A percentile compares a stretch with the other conserved stretches of the same genome.
phyloP scores from a whole-genome alignment of 257 asterid species.

The Lantana camara region DNA sequence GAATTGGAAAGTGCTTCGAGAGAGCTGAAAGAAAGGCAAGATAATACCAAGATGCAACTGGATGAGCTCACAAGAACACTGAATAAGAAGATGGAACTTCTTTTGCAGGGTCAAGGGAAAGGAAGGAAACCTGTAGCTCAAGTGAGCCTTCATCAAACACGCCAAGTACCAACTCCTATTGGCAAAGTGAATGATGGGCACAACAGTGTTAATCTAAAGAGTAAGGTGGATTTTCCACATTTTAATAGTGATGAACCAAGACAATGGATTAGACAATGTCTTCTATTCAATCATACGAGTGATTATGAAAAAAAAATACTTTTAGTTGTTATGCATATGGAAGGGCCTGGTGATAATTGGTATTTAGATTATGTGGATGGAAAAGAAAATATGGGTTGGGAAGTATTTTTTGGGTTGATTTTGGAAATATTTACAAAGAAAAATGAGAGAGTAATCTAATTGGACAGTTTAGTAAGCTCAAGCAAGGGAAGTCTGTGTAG shows the following conservation, averaged over 20 bases:
- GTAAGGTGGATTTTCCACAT: not conserved
- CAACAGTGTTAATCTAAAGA: no score
- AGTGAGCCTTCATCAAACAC: no score
- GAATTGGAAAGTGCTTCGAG: no score
- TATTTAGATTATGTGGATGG: not conserved
- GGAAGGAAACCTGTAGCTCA: no score
- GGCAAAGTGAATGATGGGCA: no score
- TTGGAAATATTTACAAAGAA: not conserved
- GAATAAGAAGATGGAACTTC: no score
- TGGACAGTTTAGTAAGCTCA: not conserved
- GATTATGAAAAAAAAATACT: not conserved
- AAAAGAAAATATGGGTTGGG: not conserved
- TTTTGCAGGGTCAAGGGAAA: no score
- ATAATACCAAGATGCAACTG: no score
- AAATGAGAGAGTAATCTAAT: not conserved
- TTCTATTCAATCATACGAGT: not conserved
- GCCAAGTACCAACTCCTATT: no score
- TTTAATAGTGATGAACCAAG: not conserved
- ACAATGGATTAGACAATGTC: not conserved
- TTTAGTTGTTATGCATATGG: not conserved
- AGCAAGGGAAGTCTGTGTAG: not conserved
- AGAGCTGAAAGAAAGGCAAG: no score
- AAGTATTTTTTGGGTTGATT: not conserved
- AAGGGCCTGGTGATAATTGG: not conserved
- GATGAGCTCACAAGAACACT: no score